phyloP scores from a whole-genome alignment of 345 rosid genomes.

The Balakata baccata region DNA sequence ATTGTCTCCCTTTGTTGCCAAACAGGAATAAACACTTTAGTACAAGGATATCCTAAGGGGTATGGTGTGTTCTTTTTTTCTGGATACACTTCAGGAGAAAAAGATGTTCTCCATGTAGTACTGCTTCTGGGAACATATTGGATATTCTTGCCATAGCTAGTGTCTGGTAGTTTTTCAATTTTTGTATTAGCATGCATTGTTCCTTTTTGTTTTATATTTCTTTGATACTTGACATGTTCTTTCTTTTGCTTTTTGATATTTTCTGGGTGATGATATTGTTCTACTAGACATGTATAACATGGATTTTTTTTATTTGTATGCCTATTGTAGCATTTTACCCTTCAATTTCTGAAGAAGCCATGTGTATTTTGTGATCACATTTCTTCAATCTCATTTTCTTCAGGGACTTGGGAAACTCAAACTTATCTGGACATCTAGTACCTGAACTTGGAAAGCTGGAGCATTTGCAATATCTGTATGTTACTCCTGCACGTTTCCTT shows the following conservation, averaged over 20 bases:
- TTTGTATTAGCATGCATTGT: background rate
- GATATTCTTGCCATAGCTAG: background rate
- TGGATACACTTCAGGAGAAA: background rate
- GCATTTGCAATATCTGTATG: constrained; percentile 89
- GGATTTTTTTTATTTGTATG: background rate
- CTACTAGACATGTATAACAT: background rate
- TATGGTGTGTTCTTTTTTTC: background rate
- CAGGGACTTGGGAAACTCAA: constrained; percentile 96
- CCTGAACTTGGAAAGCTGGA: constrained; percentile 84
- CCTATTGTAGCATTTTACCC: background rate
- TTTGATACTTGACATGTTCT: background rate
- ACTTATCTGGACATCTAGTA: constrained; percentile 82
- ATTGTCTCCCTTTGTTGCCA: background rate
- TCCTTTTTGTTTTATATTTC: background rate
- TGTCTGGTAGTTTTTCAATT: background rate
- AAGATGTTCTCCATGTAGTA: background rate
- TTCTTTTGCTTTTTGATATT: background rate
- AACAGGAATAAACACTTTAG: background rate
- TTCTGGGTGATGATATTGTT: background rate
- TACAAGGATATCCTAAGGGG: background rate
- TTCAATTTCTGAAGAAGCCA: background rate
- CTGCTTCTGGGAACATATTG: background rate
- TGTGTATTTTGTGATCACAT: background rate
- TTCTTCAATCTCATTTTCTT: background rate
- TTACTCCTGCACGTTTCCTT: constrained; percentile 16